These are phyloP conservation scores for Plasmodium gonderi DNA, from an alignment of 169 alveolate species.

Conservation along the genomic window DNA sequence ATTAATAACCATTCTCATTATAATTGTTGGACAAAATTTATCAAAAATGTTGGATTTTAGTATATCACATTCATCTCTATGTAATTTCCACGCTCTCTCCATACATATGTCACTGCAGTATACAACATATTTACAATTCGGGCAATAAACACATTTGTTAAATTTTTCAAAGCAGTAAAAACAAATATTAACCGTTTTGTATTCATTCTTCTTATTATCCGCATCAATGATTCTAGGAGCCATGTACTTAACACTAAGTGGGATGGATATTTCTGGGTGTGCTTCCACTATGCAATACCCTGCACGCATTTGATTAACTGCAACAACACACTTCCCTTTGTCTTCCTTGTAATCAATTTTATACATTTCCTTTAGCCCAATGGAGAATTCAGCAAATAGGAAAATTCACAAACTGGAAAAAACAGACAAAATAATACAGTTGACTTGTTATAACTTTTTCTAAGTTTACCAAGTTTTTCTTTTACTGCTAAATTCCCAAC, in stretches of 20 bases:
- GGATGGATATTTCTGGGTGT: constrained; percentile 56
- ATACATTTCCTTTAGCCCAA: background rate
- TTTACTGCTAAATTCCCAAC: no score
- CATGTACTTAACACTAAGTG: constrained; percentile 57
- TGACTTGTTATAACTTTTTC: background rate
- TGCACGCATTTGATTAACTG: constrained; percentile 40
- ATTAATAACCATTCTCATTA: constrained; percentile 58
- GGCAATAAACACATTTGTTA: constrained; percentile 49
- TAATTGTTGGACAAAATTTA: constrained; percentile 55
- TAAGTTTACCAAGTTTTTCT: background rate
- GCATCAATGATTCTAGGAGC: constrained; percentile 51
- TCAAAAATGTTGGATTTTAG: constrained; percentile 51
- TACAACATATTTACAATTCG: constrained; percentile 62
- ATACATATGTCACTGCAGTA: constrained; percentile 62
- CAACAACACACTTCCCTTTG: constrained; percentile 55
- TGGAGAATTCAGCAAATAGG: background rate
- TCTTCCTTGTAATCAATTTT: constrained; percentile 56
- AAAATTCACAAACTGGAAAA: background rate
- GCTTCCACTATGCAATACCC: constrained; percentile 63
- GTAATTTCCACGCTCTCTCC: constrained; percentile 57
- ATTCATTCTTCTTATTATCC: constrained; percentile 16
- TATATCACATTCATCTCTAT: constrained; percentile 72
- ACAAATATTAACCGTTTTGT: constrained; percentile 40
- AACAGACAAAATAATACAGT: background rate
- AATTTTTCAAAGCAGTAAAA: constrained; percentile 62